A percentile compares a stretch with the other conserved stretches of the same genome.
These are phyloP conservation scores for Emergomyces orientalis DNA, from an alignment of 2,329 filamentous ascomycete species.

Conservation along the genomic window DNA sequence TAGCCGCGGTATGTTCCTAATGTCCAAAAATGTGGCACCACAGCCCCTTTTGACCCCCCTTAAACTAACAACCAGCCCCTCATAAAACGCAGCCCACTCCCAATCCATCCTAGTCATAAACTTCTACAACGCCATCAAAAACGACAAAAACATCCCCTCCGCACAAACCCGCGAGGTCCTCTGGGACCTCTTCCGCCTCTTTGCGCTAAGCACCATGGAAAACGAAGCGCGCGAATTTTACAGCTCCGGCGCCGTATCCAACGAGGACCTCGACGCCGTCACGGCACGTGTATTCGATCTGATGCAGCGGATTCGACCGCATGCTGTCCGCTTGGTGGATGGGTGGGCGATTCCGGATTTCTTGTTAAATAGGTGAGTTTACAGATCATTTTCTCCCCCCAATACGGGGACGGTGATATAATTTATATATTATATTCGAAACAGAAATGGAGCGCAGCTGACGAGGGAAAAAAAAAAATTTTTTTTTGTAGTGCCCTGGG, in stretches of 20 bases:
- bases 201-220: conserved; percentile 40
- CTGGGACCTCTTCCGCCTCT: conserved; percentile 39
- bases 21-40: not conserved
- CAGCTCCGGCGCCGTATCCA: conserved; percentile 35
- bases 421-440: too few species aligned
- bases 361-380: conserved; percentile 35
- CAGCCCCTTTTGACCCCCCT: not conserved
- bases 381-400: not conserved
- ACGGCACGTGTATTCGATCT: conserved; percentile 36
- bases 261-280: conserved; percentile 34
- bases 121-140: conserved; percentile 34
- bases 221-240: conserved; percentile 38
- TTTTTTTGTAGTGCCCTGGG: conserved; percentile 39
- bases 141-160: conserved; percentile 17
- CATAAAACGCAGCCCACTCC: conserved; percentile 30
- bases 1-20: conserved; percentile 14
- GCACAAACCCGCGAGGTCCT: conserved; percentile 25
- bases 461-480: not conserved
- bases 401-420: too few species aligned
- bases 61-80: too few species aligned
- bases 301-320: conserved; percentile 42
- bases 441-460: not conserved
- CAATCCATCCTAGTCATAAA: conserved; percentile 41
- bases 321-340: conserved; percentile 45
- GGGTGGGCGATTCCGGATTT: conserved; percentile 47